Base-by-base conservation (phyloP, 176 grass and related monocot genomes). In the Phoenix roebelenii region DNA sequence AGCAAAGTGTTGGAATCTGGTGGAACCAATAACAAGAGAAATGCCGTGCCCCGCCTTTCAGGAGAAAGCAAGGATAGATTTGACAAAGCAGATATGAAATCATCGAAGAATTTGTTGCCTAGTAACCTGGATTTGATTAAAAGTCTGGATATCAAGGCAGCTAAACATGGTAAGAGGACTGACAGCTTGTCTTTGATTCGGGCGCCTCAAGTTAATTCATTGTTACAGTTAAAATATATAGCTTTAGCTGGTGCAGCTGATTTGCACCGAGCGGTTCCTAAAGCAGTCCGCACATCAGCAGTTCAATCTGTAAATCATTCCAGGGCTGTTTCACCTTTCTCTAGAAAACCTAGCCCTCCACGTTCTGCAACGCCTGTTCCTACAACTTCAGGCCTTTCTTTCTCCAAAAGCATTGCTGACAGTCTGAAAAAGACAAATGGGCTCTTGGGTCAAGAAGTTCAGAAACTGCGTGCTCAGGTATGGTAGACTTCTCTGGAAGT, bases 251-350 rank as follows among this genome's bases (percentile, higher is more conserved):
- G 75, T 65, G 84, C 75, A 29, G 23, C 74, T 69, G 81, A 91
- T 81, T 52, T 82, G 79, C 82, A 79, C 55, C 80, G 60, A 71
- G 58, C 75, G 52, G 85, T 70, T 77, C 79, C 88, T 70, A 89
- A 60, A 85, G 53, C 76, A 80, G 75, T 68, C 18, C 74, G 60
- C 20, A 76, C 80, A 57, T 76, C 78, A 61, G 75, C 61, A 57
- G 81, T 68, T 77, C 80, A 80, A 57, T 82, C 87, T 18, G 79
- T 85, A 57, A 91, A 91, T 51, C 71, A 67, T 61, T 97, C 92
- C 51, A 92, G 93, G 81, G 79, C 87, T n/a, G 87, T 89, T 87
- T 89, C 93, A 26, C 93, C 93, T 52, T 92, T 98, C 60, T 98
- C 88, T 66, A 80, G 84, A 59, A 98, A 62, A 72, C 66, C 87